Base-by-base conservation (phyloP, 352 stramenopile species). In the Phytophthora uliginosa region DNA sequence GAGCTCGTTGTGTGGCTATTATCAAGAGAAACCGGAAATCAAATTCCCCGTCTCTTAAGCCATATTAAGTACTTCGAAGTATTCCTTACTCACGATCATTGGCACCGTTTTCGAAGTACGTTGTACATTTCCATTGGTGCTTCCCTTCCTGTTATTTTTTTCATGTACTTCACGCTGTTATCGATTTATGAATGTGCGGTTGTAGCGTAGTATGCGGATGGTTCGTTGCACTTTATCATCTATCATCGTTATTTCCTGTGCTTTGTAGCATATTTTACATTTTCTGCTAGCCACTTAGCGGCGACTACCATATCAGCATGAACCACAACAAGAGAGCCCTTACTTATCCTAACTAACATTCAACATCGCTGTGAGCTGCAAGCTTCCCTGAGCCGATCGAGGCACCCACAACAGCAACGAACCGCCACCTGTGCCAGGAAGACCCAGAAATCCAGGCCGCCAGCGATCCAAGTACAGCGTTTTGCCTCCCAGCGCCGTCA, bases 31-130 rank as follows among this genome's bases (percentile, higher is more conserved):
- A 26, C 24, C 24, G 24, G 24, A 26, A 2, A 13, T 81, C 71
- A 1, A 75, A 79, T 52, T 97, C 70, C 52, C 95, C 97, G 0
- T 99, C 97, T 77, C 93, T 97, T 24, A 31, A 26, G 24, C 24
- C 24, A 26, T 26, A 26, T 31, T 31, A 31, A 31, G 26, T 31
- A 31, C 93, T 98, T 31, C 99, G 97, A 69, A 97, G 99, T 74
- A 98, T 99, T 38, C 97, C 98, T 0, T 99, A 99, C 79, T 98
- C 98, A 26, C 88, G 98, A 74, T 93, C 94, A 7, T 66, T 98
- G 42, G 98, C 97, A 31, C 97, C 97, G 0, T 99, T 99, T 74
- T 97, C 91, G 9, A 99, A 99, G 89, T 94, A 76, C 9, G 74
- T 81, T 50, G 28, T 31, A 31, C 6, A 7, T 8, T 7, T 31